Evolutionary conservation across 1,284 basidiomycete genomes (phyloP), one percentile per base, ranked within the genome.

Genomic region (Entoloma clypeatum): DNA sequence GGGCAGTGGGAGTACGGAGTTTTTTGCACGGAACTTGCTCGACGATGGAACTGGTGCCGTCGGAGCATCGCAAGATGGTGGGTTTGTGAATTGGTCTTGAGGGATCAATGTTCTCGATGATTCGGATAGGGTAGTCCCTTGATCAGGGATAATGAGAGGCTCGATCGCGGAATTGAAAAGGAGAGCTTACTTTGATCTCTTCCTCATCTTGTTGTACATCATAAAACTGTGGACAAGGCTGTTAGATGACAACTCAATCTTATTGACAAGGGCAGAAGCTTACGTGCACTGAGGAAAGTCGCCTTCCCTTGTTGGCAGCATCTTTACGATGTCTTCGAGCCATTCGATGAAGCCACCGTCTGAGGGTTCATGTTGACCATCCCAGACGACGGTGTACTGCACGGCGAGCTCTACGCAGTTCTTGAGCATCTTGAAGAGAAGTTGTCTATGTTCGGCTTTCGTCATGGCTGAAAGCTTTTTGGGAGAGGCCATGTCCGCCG

Each of bases 331-430:
- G 21, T 43, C 41, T 26, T 43, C 35, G 22, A 43, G 22, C 13
- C 21, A 43, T 18, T 43, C 29, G 14, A 43, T 18, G 14, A 43
- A 43, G 22, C 34, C 35, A 16, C 13, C 17, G 21, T 41, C 40
- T 4, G 17, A 26, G 22, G 40, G 24, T 3, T 41, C 33, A 10
- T 41, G 10, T 14, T 10, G n/a, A n/a, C n/a, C n/a, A n/a, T n/a
- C 11, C 18, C 33, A 41, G 5, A 28, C 28, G 17, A 28, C 11
- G 10, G 32, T 35, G 21, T 41, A 41, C 6, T 22, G 19, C 7
- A 41, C n/a, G 5, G 32, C 25, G 11, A 30, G 5, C n/a, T 9
- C 18, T 6, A 35, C 18, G 21, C 28, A 19, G 18, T 36, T 10
- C 29, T 41, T 25, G 9, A 35, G 21, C n/a, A 10, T 29, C 8